Evolutionary conservation across 2,329 filamentous ascomycete genomes (phyloP), one percentile per base, ranked within the genome.

Genomic region (Exophiala oligosperma): DNA sequence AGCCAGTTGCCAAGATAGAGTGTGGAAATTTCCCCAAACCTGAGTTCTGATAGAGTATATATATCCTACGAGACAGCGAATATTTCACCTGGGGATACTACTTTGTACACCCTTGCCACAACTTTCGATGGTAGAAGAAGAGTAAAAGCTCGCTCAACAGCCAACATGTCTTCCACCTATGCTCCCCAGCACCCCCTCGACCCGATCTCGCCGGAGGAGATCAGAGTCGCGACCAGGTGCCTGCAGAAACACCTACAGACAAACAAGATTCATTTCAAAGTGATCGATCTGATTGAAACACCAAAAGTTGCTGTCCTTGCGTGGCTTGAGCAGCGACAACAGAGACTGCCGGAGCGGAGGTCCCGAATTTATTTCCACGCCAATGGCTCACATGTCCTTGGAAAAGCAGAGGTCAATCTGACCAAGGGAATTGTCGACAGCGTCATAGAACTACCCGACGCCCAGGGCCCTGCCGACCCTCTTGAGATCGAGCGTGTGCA

Each of bases 401-500:
- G 38, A 41, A 41, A 41, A 41, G 38, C 38, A 21, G 14, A 41
- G 17, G 38, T 41, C 14, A 41, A 41, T 21, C 12, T 41, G 14
- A 41, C 38, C 4, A 14, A 41, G 3, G 38, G 38, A 21, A 4
- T 14, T 41, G 38, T 41, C 38, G 38, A 41, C 12, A 41, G 38
- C 17, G 9, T 21, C 17, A 21, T 5, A 21, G 14, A n/a, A 4
- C 11, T 41, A 21, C 38, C 38, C 17, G 38, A 41, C 17, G 9
- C 38, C 17, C 38, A 41, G 17, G 38, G 38, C 9, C 38, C 38
- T n/a, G 38, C 17, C 14, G 38, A 41, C 9, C 17, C 12, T 5
- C 38, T 41, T n/a, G 80, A 83, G 61, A 81, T 82, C 48, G 73
- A 77, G 32, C 65, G 68, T 3, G 69, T 83, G 4, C 73, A 79